Base-by-base conservation (phyloP, 2,329 filamentous ascomycete species). In the Bipolaris bicolor region DNA sequence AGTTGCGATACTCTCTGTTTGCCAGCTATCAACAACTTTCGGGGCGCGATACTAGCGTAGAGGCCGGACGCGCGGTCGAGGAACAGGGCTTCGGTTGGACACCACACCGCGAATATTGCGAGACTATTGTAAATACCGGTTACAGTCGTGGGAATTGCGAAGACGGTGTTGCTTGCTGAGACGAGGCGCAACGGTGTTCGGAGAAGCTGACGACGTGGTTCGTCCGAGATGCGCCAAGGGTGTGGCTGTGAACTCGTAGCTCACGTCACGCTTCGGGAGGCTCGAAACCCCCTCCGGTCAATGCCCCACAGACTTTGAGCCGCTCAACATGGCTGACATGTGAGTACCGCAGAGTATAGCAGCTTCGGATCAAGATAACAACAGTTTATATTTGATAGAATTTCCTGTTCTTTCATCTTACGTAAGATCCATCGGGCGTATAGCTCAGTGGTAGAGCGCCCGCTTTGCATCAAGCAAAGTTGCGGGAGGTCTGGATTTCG, bases 361-460 rank as follows among this genome's bases (percentile, higher is more conserved):
- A 11, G 20, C 10, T 5, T 10, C 13, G 15, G 5, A 43, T 9
- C n/a, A 9, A 10, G 3, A 3, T 9, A 0, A 7, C 2, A 3
- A 1, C 16, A 7, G 5, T 22, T 33, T 52, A 1, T 4, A 3
- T 11, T 20, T 0, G 3, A 31, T 31, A 3, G 1, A 31, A 31
- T 13, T 31, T 31, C 2, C 2, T 0, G 13, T 13, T 11, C 7
- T 3, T 31, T 7, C 49, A 60, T 47, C 39, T 56, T 47, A 41
- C 33, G 34, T 49, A 33, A 47, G 7, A 50, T 29, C 33, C 43
- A 15, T 7, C 2, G 71, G 71, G 71, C 66, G 57, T 74, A 52
- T 74, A 63, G 72, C 72, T 73, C 72, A 75, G 73, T 75, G 72
- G 73, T 73, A 76, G 73, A 73, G 73, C 72, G 73, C 59, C 64